Evolutionary conservation across 805 yeast genomes (phyloP), one percentile per base, ranked within the genome.

Genomic region (Candida oleophila): DNA sequence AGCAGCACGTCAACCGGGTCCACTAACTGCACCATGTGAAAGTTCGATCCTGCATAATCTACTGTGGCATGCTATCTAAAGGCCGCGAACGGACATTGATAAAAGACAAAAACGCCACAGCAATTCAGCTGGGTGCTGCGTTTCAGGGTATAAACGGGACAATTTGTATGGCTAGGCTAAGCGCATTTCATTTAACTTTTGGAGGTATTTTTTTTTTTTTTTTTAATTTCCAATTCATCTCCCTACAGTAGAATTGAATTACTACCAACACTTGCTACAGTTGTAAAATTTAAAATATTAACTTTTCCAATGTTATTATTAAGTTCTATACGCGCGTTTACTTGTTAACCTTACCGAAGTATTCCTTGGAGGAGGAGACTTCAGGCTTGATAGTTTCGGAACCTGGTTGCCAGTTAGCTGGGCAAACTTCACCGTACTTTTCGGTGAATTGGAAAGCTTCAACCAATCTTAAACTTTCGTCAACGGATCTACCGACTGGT

Each of bases 361-460:
- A 92, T 57, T 82, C 80, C 79, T 92, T 92, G 74, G 96, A 91
- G 44, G 74, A 76, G 60, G 88, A 96, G 51, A 91, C 96, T 49
- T 87, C 92, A 46, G 80, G 82, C 76, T 88, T 89, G 49, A 88
- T 51, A 46, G 92, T 65, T 68, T 88, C 96, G 53, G 88, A 71
- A 77, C 99, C 99, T 55, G 71, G 71, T 55, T 66, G 69, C 99
- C 99, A 92, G 95, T 92, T 94, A 70, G 98, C 97, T 65, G 99
- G 99, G 80, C 97, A 91, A 59, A 92, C 99, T 79, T 95, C 97
- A 78, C 99, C 99, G 84, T 94, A 80, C 80, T 89, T 87, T 74
- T 91, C 98, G 64, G 96, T 88, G 91, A 96, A 94, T 80, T 92
- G 96, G 96, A 94, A 94, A 61, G 97, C 99, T 71, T 94, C 98